These are phyloP conservation scores for Aureobasidium lini DNA, from an alignment of 2,329 filamentous ascomycete genomes.

Conservation along the genomic window DNA sequence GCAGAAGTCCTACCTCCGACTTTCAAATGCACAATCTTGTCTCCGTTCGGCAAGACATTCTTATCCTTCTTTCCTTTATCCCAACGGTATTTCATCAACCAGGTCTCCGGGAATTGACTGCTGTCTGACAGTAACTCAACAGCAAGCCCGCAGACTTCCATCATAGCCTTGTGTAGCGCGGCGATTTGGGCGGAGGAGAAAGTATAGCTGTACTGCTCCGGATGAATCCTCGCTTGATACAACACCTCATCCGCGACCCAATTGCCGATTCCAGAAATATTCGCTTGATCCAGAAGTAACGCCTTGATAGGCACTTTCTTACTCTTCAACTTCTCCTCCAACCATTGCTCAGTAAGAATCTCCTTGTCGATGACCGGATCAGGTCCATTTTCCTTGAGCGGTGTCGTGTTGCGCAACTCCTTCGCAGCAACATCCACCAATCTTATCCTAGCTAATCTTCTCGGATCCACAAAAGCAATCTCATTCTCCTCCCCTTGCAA, in stretches of 20 bases:
- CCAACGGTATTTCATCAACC: slow-evolving; percentile 57
- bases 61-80: slow-evolving; percentile 72
- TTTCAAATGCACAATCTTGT: slow-evolving; percentile 76
- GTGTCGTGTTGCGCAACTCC: slow-evolving; percentile 67
- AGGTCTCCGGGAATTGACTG: slow-evolving; percentile 74
- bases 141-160: slow-evolving; percentile 72
- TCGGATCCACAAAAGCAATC: slow-evolving; percentile 74
- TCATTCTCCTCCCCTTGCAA: slow-evolving; percentile 43
- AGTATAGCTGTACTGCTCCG: slow-evolving; percentile 85
- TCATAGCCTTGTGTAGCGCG: slow-evolving; percentile 62
- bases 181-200: slow-evolving; percentile 65
- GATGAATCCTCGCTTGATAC: slow-evolving; percentile 81
- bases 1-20: slow-evolving; percentile 90
- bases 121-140: slow-evolving; percentile 75
- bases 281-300: slow-evolving; percentile 76
- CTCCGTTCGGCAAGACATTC: slow-evolving; percentile 68
- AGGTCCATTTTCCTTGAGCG: slow-evolving; percentile 84
- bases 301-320: slow-evolving; percentile 87
- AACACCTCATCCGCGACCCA: slow-evolving; percentile 96
- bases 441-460: slow-evolving; percentile 70
- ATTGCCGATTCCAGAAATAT: slow-evolving; percentile 89
- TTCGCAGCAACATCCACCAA: slow-evolving; percentile 72
- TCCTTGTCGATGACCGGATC: slow-evolving; percentile 82
- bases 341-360: slow-evolving; percentile 66
- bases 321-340: slow-evolving; percentile 60